Conservation (phyloP, 768 basidiomycete genomes). For the Lactarius deliciosus region DNA sequence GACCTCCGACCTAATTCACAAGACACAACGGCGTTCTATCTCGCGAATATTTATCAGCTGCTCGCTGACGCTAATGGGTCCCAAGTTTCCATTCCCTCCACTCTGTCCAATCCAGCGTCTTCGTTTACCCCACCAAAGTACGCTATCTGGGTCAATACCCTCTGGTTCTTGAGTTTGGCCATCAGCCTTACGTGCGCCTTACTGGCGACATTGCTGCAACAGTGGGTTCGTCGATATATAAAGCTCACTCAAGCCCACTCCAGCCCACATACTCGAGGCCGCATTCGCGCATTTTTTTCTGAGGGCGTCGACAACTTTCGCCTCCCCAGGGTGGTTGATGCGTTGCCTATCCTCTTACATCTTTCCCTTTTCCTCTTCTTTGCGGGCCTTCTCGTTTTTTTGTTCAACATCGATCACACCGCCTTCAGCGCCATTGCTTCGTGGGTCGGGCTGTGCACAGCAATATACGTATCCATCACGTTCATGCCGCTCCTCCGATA, state of each 20-base stretch:
- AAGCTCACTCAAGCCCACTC: neutral
- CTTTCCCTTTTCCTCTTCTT: conserved; percentile 12
- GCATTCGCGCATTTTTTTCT: neutral
- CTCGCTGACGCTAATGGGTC: conserved; percentile 3
- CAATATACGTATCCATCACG: neutral
- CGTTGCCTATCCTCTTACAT: conserved; percentile 1
- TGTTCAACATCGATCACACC: conserved; percentile 6
- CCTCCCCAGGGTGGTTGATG: neutral
- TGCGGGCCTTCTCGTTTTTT: conserved; percentile 5
- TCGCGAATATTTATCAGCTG: conserved; percentile 2
- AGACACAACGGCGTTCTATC: neutral
- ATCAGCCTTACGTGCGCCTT: conserved; percentile 8
- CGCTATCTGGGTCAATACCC: conserved; percentile 8
- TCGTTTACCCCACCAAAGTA: neutral
- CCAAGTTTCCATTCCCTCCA: neutral
- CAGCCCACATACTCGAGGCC: conserved; percentile 5
- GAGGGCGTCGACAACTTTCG: neutral
- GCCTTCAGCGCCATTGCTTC: neutral
- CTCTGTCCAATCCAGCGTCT: neutral
- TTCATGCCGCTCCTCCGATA: conserved; percentile 1
- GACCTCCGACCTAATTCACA: neutral
- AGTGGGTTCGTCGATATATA: conserved; percentile 11
- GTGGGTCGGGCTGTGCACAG: neutral
- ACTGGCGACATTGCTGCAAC: conserved; percentile 6
- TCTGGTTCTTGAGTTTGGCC: conserved; percentile 8